Evolutionary conservation across 768 basidiomycete genomes (phyloP).

Genomic region (Phlegmacium glaucopus): DNA sequence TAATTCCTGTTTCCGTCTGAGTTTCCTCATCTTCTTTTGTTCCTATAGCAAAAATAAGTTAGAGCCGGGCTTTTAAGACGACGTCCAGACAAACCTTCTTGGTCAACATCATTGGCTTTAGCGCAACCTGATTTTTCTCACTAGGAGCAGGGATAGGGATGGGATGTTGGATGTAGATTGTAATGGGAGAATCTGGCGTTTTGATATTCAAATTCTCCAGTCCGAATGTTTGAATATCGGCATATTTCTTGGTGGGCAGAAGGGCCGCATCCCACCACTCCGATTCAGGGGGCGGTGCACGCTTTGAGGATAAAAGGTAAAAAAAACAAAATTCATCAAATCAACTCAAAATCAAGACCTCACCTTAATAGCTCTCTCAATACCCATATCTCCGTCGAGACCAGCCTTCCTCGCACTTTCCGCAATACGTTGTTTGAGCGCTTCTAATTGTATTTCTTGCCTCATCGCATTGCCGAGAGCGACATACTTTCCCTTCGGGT

Average conservation of each 20-base stretch:
- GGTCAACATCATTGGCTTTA: conserved; percentile 89
- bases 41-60: conserved; percentile 46
- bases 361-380: conserved; percentile 89
- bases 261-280: conserved; percentile 98
- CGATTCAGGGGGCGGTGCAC: conserved; percentile 80
- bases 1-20: conserved; percentile 80
- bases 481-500: conserved; percentile 90
- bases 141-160: conserved; percentile 92
- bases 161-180: conserved; percentile 92
- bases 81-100: conserved; percentile 57
- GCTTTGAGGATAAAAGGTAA: conserved; percentile 23
- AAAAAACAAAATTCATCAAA: not conserved
- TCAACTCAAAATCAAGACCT: conserved; percentile 13
- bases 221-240: conserved; percentile 58
- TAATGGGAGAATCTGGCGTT: conserved; percentile 70
- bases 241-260: conserved; percentile 76
- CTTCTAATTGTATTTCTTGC: conserved; percentile 81
- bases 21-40: conserved; percentile 95
- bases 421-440: conserved; percentile 87
- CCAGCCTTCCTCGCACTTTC: conserved; percentile 93
- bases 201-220: conserved; percentile 60
- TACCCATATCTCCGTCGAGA: conserved; percentile 86
- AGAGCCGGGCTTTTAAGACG: not conserved
- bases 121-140: conserved; percentile 74
- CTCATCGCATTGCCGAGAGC: conserved; percentile 68